A percentile compares a stretch with the other conserved stretches of the same genome.
phyloP scores from a whole-genome alignment of 495 filamentous ascomycete genomes.

The Penicillium silybi region DNA sequence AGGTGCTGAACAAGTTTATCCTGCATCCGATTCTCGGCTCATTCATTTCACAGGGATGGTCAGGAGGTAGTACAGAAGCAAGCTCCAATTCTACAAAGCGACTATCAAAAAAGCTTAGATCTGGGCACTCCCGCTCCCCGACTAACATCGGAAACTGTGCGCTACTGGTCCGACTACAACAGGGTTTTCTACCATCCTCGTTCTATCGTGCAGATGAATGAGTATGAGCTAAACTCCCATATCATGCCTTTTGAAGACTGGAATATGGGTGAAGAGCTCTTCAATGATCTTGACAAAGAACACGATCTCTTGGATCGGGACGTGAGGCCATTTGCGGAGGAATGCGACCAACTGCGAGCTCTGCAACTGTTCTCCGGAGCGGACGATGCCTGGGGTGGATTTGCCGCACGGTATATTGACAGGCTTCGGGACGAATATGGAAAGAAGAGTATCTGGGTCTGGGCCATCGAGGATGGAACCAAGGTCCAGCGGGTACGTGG shows the following conservation, averaged over 20 bases:
- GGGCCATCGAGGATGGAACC: constrained; percentile 69
- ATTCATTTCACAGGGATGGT: constrained; percentile 58
- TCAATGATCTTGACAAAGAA: constrained; percentile 74
- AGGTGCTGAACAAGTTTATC: constrained; percentile 12
- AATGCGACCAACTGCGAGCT: constrained; percentile 88
- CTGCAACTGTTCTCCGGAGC: constrained; percentile 73
- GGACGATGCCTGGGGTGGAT: constrained; percentile 94
- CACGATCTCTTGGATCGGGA: constrained; percentile 87
- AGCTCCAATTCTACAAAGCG: constrained; percentile 59
- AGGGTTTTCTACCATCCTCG: constrained; percentile 87
- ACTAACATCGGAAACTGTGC: constrained; percentile 65
- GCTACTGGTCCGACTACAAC: constrained; percentile 96
- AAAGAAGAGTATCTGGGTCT: constrained; percentile 79
- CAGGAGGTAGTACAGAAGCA: constrained; percentile 63
- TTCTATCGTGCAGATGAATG: constrained; percentile 82
- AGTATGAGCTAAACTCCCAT: constrained; percentile 74
- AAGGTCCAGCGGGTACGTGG: constrained; percentile 54
- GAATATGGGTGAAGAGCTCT: constrained; percentile 77
- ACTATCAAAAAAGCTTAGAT: constrained; percentile 77
- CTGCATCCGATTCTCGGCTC: not conserved
- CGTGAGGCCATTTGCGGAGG: constrained; percentile 79
- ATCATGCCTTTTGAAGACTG: constrained; percentile 82
- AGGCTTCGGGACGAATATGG: constrained; percentile 84
- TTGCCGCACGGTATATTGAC: constrained; percentile 75
- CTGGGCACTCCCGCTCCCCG: constrained; percentile 54